Conservation (phyloP, 75 land plant genomes). For the Gnetum montanum region DNA sequence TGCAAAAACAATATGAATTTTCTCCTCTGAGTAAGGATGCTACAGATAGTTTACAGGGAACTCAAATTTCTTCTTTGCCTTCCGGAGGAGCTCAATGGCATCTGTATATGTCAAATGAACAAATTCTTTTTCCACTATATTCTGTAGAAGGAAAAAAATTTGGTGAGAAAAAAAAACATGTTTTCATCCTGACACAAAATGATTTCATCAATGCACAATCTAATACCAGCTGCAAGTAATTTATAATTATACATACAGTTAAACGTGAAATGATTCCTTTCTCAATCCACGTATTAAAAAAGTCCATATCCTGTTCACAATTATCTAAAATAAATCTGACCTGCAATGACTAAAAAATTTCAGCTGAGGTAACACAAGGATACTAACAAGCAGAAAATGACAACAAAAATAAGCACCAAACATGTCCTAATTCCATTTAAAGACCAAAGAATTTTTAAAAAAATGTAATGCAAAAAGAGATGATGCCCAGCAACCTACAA, state of each 20-base stretch:
- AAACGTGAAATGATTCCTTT: constrained; percentile 79
- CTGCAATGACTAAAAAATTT: constrained; percentile 20
- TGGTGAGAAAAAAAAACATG: background rate
- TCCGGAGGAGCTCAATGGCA: constrained; percentile 68
- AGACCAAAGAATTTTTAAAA: background rate
- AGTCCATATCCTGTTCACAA: constrained; percentile 97
- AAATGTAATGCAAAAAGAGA: background rate
- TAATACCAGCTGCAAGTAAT: background rate
- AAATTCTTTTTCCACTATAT: constrained; percentile 83
- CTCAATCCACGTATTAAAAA: constrained; percentile 88
- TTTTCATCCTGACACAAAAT: too few species aligned
- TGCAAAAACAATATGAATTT: too few species aligned
- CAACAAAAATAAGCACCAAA: background rate
- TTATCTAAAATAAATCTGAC: constrained; percentile 72
- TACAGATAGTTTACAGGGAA: constrained; percentile 93
- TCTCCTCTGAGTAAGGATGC: too few species aligned
- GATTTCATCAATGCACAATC: too few species aligned
- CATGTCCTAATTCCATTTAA: too few species aligned
- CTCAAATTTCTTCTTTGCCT: constrained; percentile 75
- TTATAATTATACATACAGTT: constrained; percentile 32
- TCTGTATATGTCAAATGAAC: constrained; percentile 84
- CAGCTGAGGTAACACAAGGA: background rate
- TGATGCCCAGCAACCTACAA: constrained; percentile 63
- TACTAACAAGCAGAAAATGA: background rate
- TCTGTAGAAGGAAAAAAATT: constrained; percentile 22